Evolutionary conservation across 345 rosid species (phyloP).

Genomic region (Hibiscus mutabilis): DNA sequence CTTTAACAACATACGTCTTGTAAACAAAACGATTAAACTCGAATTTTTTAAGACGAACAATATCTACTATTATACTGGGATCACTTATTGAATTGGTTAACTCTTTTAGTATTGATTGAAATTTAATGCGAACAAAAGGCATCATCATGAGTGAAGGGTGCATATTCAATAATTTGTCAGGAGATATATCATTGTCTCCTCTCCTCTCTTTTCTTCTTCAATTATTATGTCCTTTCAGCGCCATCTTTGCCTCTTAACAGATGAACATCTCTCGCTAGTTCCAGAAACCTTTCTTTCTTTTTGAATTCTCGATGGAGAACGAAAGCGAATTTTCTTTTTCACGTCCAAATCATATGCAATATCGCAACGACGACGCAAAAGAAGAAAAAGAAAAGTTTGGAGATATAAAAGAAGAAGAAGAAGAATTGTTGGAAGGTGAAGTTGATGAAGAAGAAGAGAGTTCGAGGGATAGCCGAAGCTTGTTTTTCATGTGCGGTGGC

Average conservation of each 20-base stretch:
- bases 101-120: too few relatives aligned
- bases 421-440: background rate
- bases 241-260: slow-evolving; percentile 3
- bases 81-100: too few relatives aligned
- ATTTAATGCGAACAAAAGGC: too few relatives aligned
- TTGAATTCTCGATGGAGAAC: slow-evolving; percentile 23
- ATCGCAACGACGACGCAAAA: slow-evolving; percentile 34
- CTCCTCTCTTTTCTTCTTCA: slow-evolving; percentile 7
- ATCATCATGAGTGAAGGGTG: background rate
- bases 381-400: slow-evolving; percentile 18
- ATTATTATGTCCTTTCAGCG: slow-evolving; percentile 17
- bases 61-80: too few relatives aligned
- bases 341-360: slow-evolving; percentile 27
- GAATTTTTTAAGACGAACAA: too few relatives aligned
- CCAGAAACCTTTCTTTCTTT: background rate
- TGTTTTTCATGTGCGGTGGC: slow-evolving; percentile 16
- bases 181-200: background rate
- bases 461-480: background rate
- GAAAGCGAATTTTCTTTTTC: slow-evolving; percentile 26
- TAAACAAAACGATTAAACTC: too few relatives aligned
- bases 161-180: slow-evolving; percentile 7
- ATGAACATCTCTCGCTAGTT: background rate
- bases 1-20: too few relatives aligned
- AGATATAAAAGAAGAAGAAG: slow-evolving; percentile 9
- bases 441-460: slow-evolving; percentile 5